Evolutionary conservation across 129 eudicot species (phyloP), one percentile per base, ranked within the genome.

Genomic region (Daucus carota): DNA sequence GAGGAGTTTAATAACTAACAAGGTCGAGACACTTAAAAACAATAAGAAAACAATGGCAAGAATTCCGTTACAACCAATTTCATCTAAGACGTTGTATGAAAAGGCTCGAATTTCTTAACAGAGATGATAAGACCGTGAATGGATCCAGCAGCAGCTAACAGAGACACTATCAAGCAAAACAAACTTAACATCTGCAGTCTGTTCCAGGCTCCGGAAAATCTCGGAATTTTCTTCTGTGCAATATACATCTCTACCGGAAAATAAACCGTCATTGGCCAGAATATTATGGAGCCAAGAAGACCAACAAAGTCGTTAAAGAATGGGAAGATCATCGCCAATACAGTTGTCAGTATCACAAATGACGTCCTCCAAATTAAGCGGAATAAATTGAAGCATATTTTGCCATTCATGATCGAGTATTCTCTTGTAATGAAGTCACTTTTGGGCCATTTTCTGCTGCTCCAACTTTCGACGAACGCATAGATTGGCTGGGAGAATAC

Each of bases 241-340:
- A 62, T 62, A 1, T 62, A 62, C 68, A 62, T 62, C 36, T 62
- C 68, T 24, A 62, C 13, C 3, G 36, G 68, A 28, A 62, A 62
- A 62, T 62, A 62, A 11, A 62, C 68, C 28, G 36, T 62, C 68
- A 62, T 62, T 31, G 68, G 36, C 36, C 68, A 62, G 68, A 62
- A 62, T 62, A 62, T 62, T 62, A 62, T 62, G 17, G 68, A 26
- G 12, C 68, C 68, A 62, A 62, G 68, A 62, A 62, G 68, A 26
- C 68, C 68, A 28, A 62, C 68, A 62, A 62, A 62, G 36, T 62
- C 68, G 18, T 62, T 62, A 16, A 60, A 60, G 67, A 60, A 60
- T 28, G 67, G 67, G 17, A 60, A 60, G 32, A 60, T 60, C 67
- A 60, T 60, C 34, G 68, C 68, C 18, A 62, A 5, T 12, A 62